Conservation (phyloP, 2,329 filamentous ascomycete species). For the Pezicula radicicola region DNA sequence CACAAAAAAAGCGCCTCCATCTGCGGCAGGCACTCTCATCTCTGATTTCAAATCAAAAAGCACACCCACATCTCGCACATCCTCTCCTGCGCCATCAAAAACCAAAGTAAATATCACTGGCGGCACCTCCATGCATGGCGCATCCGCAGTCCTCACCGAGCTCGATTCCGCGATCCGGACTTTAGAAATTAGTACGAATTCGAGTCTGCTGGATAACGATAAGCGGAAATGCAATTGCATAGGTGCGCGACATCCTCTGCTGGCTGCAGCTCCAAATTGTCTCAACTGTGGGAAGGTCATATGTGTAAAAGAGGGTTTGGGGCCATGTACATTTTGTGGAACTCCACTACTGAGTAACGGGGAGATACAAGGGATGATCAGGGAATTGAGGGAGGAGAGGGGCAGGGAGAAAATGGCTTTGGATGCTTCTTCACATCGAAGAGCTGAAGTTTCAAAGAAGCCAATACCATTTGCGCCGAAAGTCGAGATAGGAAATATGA, state of each 20-base stretch:
- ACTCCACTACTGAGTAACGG: conserved; percentile 65
- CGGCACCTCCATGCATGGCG: conserved; percentile 78
- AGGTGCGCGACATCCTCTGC: conserved; percentile 80
- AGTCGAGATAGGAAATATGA: conserved; percentile 12
- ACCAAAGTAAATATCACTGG: conserved; percentile 73
- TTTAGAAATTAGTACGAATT: conserved; percentile 90
- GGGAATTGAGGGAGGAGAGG: conserved; percentile 77
- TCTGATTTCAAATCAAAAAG: conserved; percentile 67
- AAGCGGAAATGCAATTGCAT: conserved; percentile 82
- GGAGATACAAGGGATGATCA: conserved; percentile 84
- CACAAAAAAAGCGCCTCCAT: conserved; percentile 39
- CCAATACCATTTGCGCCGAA: conserved; percentile 57
- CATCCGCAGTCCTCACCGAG: conserved; percentile 69
- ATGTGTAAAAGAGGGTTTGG: conserved; percentile 89
- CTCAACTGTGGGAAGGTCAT: conserved; percentile 91
- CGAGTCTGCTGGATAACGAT: conserved; percentile 57
- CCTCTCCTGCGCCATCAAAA: conserved; percentile 35
- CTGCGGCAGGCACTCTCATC: conserved; percentile 74
- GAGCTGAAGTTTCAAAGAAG: conserved; percentile 60
- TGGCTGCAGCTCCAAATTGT: conserved; percentile 91
- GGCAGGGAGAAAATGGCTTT: conserved; percentile 82
- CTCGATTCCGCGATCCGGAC: conserved; percentile 80
- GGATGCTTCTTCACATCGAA: conserved; percentile 69
- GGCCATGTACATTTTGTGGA: conserved; percentile 89
- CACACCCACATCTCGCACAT: conserved; percentile 49